These are phyloP conservation scores for Canna indica DNA, from an alignment of 176 grass and related monocot species.

Conservation along the genomic window DNA sequence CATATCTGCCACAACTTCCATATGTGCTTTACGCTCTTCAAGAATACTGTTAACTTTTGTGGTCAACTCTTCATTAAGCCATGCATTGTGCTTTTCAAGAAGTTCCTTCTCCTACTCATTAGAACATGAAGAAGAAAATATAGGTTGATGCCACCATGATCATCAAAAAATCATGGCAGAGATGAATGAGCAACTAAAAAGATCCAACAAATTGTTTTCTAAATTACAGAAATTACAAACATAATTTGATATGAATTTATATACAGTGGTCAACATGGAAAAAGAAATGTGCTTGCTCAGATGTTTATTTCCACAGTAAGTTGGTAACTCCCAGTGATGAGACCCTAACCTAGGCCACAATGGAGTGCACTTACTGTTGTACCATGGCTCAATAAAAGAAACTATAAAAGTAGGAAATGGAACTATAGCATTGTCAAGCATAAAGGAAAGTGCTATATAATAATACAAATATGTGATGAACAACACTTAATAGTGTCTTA, in stretches of 20 bases:
- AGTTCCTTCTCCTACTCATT: slow-evolving; percentile 78
- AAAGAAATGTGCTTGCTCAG: no score
- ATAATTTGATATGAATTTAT: no score
- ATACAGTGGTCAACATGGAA: no score
- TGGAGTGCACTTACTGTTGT: background rate
- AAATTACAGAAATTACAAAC: no score
- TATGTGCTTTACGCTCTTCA: slow-evolving; percentile 58
- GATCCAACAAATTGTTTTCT: background rate
- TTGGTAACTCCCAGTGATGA: background rate
- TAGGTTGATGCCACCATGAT: background rate
- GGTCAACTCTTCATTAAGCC: slow-evolving; percentile 78
- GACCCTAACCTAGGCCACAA: background rate
- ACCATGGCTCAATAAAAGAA: background rate
- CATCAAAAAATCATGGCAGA: background rate
- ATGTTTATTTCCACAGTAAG: no score
- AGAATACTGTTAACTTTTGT: slow-evolving; percentile 50
- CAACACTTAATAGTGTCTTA: background rate
- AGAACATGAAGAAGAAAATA: slow-evolving; percentile 15
- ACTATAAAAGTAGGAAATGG: background rate
- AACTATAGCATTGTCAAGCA: background rate
- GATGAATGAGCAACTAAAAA: background rate
- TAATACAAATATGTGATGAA: no score
- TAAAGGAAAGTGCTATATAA: background rate
- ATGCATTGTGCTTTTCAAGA: slow-evolving; percentile 69
- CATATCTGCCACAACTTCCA: slow-evolving; percentile 75